These are phyloP conservation scores for Sporobolomyces pararoseus DNA, from an alignment of 768 basidiomycete species.

Conservation along the genomic window DNA sequence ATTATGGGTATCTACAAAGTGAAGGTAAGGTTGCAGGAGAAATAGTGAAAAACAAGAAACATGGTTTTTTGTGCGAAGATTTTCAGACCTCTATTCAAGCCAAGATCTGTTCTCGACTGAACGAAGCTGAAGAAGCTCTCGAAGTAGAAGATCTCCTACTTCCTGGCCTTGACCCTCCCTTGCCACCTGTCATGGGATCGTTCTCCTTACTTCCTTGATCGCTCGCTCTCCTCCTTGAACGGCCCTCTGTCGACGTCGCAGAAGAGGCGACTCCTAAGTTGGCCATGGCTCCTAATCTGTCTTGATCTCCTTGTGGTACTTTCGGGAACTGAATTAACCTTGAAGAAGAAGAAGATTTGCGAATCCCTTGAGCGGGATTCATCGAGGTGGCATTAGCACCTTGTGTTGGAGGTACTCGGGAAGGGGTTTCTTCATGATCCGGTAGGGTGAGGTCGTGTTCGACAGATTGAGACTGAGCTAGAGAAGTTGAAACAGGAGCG, in stretches of 20 bases:
- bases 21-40: too few relatives aligned
- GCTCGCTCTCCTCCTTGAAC: too few relatives aligned
- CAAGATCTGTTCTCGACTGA: neutral
- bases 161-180: neutral
- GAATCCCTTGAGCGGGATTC: neutral
- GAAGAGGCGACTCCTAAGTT: too few relatives aligned
- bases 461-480: neutral
- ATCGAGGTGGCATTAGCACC: too few relatives aligned
- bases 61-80: too few relatives aligned
- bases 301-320: neutral
- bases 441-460: conserved; percentile 26
- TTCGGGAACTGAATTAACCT: conserved; percentile 8
- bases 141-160: neutral
- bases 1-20: too few relatives aligned
- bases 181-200: neutral
- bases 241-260: too few relatives aligned
- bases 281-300: neutral
- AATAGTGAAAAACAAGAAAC: too few relatives aligned
- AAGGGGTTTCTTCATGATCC: conserved; percentile 22
- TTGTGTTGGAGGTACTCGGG: neutral
- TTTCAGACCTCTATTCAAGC: too few relatives aligned
- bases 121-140: neutral
- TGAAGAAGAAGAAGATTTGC: neutral
- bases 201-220: conserved; percentile 13
- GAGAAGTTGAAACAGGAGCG: neutral